Base-by-base conservation (phyloP, 2,329 filamentous ascomycete species). In the Phialemoniopsis sp. region DNA sequence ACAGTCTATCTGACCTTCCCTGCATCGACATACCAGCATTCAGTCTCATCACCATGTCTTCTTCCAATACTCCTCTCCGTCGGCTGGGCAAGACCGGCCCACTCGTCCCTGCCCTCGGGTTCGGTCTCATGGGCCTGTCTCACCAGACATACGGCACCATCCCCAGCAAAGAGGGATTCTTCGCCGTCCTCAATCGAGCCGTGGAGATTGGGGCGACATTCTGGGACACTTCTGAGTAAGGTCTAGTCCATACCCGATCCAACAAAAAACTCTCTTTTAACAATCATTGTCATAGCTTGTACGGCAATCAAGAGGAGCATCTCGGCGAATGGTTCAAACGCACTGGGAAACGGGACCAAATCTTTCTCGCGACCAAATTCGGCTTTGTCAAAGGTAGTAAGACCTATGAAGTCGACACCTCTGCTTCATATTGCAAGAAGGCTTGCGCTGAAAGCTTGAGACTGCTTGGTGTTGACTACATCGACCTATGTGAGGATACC, bases 401-500 rank as follows among this genome's bases (percentile, higher is more conserved):
- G n/a, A n/a, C n/a, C n/a, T n/a, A n/a, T n/a, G n/a, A 13, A n/a
- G 31, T 56, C 5, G 51, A 60, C 36, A 54, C 46, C 8, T 49
- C 50, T 3, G 60, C 60, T 1, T 55, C 51, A 14, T 48, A 61
- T 42, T 57, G 46, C 32, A 42, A 41, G 13, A 35, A 42, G 37
- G 44, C 53, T 7, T 50, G 46, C 19, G 57, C 57, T 17, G 44
- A 41, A 14, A 69, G 62, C 34, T 56, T 81, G 30, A 37, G 63
- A 50, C 59, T 64, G 15, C 56, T 83, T 2, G 68, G 71, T 1
- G 66, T 73, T 1, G 61, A 67, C 4, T 68, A 69, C 37, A 70
- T 82, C 41, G 78, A 82, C 48, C 61, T 82, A 16, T 69, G 70
- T 47, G 73, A n/a, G n/a, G n/a, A n/a, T n/a, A n/a, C n/a, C n/a